phyloP scores from a whole-genome alignment of 2,329 filamentous ascomycete genomes.

The Chrysoporthe austroafricana region DNA sequence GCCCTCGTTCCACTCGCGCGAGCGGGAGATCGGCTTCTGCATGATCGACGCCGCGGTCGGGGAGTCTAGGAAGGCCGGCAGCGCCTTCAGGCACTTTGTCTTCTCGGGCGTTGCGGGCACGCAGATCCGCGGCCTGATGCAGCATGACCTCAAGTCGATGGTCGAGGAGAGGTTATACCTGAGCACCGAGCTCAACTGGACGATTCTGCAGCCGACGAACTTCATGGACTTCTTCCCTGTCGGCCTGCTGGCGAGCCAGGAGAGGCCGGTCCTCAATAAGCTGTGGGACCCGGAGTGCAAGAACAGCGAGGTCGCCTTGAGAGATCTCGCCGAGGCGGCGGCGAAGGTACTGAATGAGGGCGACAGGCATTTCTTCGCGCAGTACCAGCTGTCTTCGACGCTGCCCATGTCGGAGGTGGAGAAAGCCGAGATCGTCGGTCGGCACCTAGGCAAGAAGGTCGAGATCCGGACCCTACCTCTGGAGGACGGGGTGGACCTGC shows the following conservation, averaged over 20 bases:
- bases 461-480: not conserved
- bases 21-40: constrained; percentile 39
- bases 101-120: constrained; percentile 40
- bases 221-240: constrained; percentile 38
- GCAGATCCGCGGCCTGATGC: constrained; percentile 40
- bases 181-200: constrained; percentile 37
- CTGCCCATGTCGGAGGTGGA: constrained; percentile 24
- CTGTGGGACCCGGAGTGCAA: constrained; percentile 25
- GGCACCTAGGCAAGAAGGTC: constrained; percentile 13
- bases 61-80: constrained; percentile 30
- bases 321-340: constrained; percentile 30
- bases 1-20: constrained; percentile 40
- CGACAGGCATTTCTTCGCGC: constrained; percentile 30
- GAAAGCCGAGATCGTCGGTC: constrained; percentile 19
- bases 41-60: constrained; percentile 41
- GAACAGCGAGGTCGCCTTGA: constrained; percentile 26
- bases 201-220: constrained; percentile 41
- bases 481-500: not conserved
- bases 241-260: constrained; percentile 10
- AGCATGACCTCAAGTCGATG: constrained; percentile 41
- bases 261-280: constrained; percentile 11
- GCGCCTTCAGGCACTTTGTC: constrained; percentile 40
- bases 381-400: constrained; percentile 31
- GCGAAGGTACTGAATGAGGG: constrained; percentile 28
- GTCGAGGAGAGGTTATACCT: constrained; percentile 43